Evolutionary conservation across 768 basidiomycete genomes (phyloP).

Genomic region (Exidia glandulosa): DNA sequence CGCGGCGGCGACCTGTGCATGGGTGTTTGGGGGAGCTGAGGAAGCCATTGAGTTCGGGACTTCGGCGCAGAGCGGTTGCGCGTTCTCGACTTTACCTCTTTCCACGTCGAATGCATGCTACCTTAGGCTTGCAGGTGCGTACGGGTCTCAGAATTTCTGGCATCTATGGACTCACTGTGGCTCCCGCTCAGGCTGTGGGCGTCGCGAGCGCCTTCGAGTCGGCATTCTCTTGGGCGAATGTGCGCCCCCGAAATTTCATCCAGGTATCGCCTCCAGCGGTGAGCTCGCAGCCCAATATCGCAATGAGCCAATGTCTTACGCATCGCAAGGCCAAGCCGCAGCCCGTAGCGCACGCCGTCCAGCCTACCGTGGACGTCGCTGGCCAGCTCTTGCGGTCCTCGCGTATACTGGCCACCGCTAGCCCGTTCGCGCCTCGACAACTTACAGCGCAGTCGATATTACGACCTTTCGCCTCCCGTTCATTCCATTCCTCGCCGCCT

Average conservation of each 20-base stretch:
- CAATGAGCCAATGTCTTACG: too few relatives aligned
- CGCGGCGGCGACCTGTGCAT: neutral
- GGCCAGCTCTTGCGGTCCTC: neutral
- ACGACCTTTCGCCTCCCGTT: neutral
- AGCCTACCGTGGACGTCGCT: neutral
- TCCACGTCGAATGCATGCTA: conserved; percentile 1
- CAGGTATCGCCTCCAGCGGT: neutral
- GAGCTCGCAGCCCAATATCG: too few relatives aligned
- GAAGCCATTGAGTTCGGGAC: neutral
- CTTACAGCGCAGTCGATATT: neutral
- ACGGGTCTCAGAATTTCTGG: too few relatives aligned
- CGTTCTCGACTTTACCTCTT: neutral
- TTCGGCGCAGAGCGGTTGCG: neutral
- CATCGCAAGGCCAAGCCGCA: too few relatives aligned
- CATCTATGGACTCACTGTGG: neutral
- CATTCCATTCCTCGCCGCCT: neutral
- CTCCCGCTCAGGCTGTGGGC: neutral
- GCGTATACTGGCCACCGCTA: neutral
- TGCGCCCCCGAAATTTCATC: neutral
- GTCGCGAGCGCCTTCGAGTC: neutral
- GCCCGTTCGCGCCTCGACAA: neutral
- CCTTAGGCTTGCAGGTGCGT: neutral
- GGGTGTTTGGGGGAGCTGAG: neutral
- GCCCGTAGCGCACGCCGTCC: neutral
- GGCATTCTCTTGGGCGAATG: neutral